Evolutionary conservation across 306 rosid genomes (phyloP), one percentile per base, ranked within the genome.

Genomic region (Erythrophleum fordii): DNA sequence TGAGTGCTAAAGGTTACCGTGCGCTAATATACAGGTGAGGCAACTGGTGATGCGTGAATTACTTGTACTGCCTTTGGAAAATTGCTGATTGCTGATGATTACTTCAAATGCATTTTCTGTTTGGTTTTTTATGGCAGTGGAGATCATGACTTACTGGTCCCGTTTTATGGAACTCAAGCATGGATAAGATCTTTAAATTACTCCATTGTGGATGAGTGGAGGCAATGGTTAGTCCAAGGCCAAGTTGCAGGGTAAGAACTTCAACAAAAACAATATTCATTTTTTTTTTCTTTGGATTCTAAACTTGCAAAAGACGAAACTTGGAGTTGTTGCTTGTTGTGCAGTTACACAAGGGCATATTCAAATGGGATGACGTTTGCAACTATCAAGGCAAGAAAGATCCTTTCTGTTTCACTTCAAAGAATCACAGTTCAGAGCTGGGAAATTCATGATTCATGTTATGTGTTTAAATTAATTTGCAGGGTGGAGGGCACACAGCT

Each of bases 401-500:
- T 11, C 1, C n/a, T 14, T 5, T 23, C 26, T 16, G 26, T 28
- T 41, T 14, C 44, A 12, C 4, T 26, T 59, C 20, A 13, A 59
- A 59, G 39, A 26, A 26, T 5, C 18, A 14, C 13, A 34, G 37
- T 26, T 28, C 10, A 13, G 10, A 13, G 35, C 20, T 12, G 0
- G 18, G 66, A 59, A 59, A 26, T 59, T 59, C 29, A 20, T 1
- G 7, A 66, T 66, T 35, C 28, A 16, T 20, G 17, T 39, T 3
- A 4, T n/a, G 26, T 37, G 17, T 72, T 71, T 8, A 0, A 42
- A 46, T 72, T 20, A 6, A 11, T 55, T 3, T 66, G 79, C 85
- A 86, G 88, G 89, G 89, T 14, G 86, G 77, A 73, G 88, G 91
- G 17, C 89, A 86, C 79, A 83, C 83, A 14, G 89, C 87, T 64